Base-by-base conservation (phyloP, 2,329 filamentous ascomycete species). In the Sporothrix mexicana region DNA sequence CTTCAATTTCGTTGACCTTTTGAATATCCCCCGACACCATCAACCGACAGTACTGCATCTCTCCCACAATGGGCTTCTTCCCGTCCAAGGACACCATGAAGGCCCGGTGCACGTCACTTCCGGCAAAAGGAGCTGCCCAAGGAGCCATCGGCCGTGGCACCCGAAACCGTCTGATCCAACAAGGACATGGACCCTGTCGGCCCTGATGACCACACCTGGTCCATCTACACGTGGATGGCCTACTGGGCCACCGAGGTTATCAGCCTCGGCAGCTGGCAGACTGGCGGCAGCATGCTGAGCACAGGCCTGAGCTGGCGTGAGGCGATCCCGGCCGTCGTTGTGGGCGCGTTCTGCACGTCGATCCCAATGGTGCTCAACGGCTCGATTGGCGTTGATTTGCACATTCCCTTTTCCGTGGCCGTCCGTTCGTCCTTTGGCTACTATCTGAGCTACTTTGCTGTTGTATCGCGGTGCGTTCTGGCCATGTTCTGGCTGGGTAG, bases 301-400 rank as follows among this genome's bases (percentile, higher is more conserved):
- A 23, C 67, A 2, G 72, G 67, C 3, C 51, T 73, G 30, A 70
- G 55, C 20, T 73, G 72, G 72, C 71, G 73, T 5, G 75, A 76
- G 36, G 73, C 74, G 9, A 73, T 76, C 49, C 73, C 74, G 0
- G 73, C 72, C 41, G 59, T 68, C n/a, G 12, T 88, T 59, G 86
- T 89, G 6, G 88, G 89, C 57, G 83, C 85, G 3, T 81, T 84
- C 12, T 88, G 88, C 74, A 87, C 86, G 41, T 85, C 86, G 17
- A 84, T 87, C 55, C 80, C 80, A 13, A 80, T 80, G 77, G 80
- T 81, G 2, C 76, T 82, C 36, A 81, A 82, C 69, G 80, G 80
- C 30, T 79, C 79, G 10, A 81, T 80, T 73, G 79, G 80, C 12
- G 79, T 79, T 2, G 79, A 80, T 70, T 75, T 82, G 17, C 81